phyloP scores from a whole-genome alignment of 768 basidiomycete species.

The Galerina marginata region DNA sequence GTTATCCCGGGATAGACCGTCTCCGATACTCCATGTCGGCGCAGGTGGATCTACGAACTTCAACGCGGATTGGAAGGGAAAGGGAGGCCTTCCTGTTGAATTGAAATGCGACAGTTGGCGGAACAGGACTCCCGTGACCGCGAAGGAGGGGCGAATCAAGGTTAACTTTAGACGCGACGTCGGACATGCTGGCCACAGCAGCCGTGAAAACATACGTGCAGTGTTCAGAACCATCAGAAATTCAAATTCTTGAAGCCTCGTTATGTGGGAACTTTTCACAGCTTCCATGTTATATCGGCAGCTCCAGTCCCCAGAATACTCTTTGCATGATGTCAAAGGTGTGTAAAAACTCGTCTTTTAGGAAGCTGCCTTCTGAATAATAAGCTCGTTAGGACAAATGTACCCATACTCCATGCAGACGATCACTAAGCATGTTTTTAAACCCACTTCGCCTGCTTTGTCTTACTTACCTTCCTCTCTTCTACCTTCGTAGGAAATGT shows the following conservation, averaged over 20 bases:
- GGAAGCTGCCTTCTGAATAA: constrained; percentile 9
- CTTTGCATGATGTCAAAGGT: constrained; percentile 8
- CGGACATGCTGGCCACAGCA: too few species aligned
- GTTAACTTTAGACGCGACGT: not conserved
- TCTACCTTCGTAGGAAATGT: constrained; percentile 24
- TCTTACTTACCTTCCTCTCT: not conserved
- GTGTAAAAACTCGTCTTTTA: constrained; percentile 11
- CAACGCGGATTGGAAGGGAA: constrained; percentile 33
- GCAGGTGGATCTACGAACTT: constrained; percentile 42
- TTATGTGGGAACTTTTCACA: too few species aligned
- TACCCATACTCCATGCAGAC: not conserved
- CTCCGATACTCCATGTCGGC: constrained; percentile 49
- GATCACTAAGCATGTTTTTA: constrained; percentile 11
- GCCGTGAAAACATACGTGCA: too few species aligned
- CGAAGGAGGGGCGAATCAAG: constrained; percentile 5
- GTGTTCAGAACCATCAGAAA: too few species aligned
- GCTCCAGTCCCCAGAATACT: too few species aligned
- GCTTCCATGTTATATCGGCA: too few species aligned
- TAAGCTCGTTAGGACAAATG: constrained; percentile 3
- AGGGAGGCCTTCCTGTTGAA: constrained; percentile 22
- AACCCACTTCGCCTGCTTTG: not conserved
- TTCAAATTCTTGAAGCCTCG: too few species aligned
- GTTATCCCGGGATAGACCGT: constrained; percentile 35
- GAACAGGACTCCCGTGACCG: constrained; percentile 16
- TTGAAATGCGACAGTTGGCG: constrained; percentile 5